phyloP scores from a whole-genome alignment of 805 yeast genomes.

The Clavispora phyllophila region DNA sequence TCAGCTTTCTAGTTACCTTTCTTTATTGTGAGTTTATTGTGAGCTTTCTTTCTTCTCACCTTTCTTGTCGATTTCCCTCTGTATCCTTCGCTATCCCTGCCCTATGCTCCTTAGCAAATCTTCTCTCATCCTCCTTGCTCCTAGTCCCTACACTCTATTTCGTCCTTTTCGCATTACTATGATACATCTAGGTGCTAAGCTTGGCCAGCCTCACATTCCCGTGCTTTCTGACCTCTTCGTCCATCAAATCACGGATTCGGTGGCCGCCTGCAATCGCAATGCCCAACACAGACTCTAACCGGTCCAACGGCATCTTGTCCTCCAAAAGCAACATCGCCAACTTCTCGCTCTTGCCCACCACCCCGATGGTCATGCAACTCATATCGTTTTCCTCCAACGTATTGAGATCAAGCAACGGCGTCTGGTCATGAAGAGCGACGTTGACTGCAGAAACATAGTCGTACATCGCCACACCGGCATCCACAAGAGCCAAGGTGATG shows the following conservation, averaged over 20 bases:
- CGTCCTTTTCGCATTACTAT: neutral
- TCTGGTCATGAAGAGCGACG: constrained; percentile 73
- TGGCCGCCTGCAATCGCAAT: constrained; percentile 87
- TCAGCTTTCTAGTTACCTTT: too few relatives aligned
- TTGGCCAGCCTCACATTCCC: constrained; percentile 57
- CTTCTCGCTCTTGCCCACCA: constrained; percentile 77
- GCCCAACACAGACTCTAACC: constrained; percentile 67
- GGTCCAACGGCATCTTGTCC: constrained; percentile 79
- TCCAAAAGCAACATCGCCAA: constrained; percentile 73
- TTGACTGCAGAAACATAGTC: constrained; percentile 81
- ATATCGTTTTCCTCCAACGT: constrained; percentile 79
- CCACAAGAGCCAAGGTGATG: constrained; percentile 81
- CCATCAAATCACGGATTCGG: constrained; percentile 79
- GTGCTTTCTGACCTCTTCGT: constrained; percentile 70
- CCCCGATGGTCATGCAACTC: constrained; percentile 76
- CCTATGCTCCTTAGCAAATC: too few relatives aligned
- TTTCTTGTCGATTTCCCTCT: too few relatives aligned
- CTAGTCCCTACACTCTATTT: neutral
- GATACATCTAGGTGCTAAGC: constrained; percentile 12
- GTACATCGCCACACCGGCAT: constrained; percentile 92
- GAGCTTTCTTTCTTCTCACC: too few relatives aligned
- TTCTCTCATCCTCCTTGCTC: too few relatives aligned
- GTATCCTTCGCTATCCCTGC: too few relatives aligned
- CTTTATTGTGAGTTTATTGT: too few relatives aligned
- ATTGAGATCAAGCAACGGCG: constrained; percentile 77